Base-by-base conservation (phyloP, 1,284 basidiomycete genomes). In the Meripilus lineatus region DNA sequence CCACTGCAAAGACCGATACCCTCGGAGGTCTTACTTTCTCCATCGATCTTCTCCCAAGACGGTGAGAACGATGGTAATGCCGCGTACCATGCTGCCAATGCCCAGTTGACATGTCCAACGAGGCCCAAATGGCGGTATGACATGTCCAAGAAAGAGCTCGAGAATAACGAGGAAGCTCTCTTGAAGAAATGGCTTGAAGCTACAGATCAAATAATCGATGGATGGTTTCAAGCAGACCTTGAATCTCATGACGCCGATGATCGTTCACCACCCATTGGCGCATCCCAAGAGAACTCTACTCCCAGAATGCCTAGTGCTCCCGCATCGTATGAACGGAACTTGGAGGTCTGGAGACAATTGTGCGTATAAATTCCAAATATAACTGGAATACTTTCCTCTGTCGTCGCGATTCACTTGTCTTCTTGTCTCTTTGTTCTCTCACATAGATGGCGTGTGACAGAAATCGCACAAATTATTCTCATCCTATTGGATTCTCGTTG, bases 331-430 rank as follows among this genome's bases (percentile, higher is more conserved):
- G 93, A 95, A 63, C 77, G 89, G 24, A 95, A 95, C 62, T 58
- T 94, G 20, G 88, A 94, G 61, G 92, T 95, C 5, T 95, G 91
- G 91, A 69, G 92, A 50, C 92, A 95, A 66, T 65, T 94, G 80
- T 90, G 65, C 57, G 83, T 75, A 41, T 18, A 18, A 42, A 15
- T 39, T n/a, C n/a, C n/a, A n/a, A n/a, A n/a, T n/a, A n/a, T n/a
- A n/a, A n/a, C n/a, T n/a, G n/a, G n/a, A n/a, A n/a, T n/a, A n/a
- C n/a, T n/a, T n/a, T n/a, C n/a, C n/a, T n/a, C n/a, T n/a, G n/a
- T n/a, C n/a, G n/a, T n/a, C n/a, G n/a, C n/a, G n/a, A n/a, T n/a
- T 11, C 4, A 20, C n/a, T 21, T 42, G 14, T 47, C 50, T 30
- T 48, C 54, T 33, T 37, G 14, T 20, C 25, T 15, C n/a, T n/a